Evolutionary conservation across 768 basidiomycete species (phyloP).

Genomic region (Hortiboletus campestris): DNA sequence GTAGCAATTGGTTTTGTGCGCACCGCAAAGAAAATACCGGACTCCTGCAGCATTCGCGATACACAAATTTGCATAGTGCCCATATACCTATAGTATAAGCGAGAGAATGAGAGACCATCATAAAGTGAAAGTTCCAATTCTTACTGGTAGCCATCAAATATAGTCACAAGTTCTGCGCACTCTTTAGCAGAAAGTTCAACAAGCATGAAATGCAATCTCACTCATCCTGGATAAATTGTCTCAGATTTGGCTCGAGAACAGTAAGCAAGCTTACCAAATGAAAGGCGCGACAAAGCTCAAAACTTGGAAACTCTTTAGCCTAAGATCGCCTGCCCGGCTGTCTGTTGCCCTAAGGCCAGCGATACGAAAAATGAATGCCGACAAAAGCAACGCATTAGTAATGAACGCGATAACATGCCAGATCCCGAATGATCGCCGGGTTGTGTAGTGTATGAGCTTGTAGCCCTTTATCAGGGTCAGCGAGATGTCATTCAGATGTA

Average conservation of each 20-base stretch:
- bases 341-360: constrained; percentile 44
- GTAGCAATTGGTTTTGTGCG: constrained; percentile 16
- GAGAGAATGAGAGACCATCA: not conserved
- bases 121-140: constrained; percentile 10
- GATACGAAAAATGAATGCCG: constrained; percentile 75
- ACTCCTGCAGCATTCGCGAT: constrained; percentile 89
- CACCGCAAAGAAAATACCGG: constrained; percentile 89
- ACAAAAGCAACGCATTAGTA: constrained; percentile 69
- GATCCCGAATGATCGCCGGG: constrained; percentile 79
- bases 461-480: constrained; percentile 48
- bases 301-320: constrained; percentile 79
- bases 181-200: not conserved
- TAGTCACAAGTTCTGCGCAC: constrained; percentile 64
- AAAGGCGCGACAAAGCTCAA: constrained; percentile 86
- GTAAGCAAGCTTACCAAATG: constrained; percentile 61
- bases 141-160: constrained; percentile 81
- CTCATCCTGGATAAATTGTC: constrained; percentile 65
- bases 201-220: constrained; percentile 37
- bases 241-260: not conserved
- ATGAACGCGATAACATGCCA: constrained; percentile 71
- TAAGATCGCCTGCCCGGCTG: constrained; percentile 38
- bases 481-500: not conserved
- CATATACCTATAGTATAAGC: constrained; percentile 55
- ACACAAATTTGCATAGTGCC: constrained; percentile 95
- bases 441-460: constrained; percentile 69